A percentile compares a stretch with the other conserved stretches of the same genome.
Evolutionary conservation across 2,329 filamentous ascomycete species (phyloP).

Genomic region (Fusarium multiceps): DNA sequence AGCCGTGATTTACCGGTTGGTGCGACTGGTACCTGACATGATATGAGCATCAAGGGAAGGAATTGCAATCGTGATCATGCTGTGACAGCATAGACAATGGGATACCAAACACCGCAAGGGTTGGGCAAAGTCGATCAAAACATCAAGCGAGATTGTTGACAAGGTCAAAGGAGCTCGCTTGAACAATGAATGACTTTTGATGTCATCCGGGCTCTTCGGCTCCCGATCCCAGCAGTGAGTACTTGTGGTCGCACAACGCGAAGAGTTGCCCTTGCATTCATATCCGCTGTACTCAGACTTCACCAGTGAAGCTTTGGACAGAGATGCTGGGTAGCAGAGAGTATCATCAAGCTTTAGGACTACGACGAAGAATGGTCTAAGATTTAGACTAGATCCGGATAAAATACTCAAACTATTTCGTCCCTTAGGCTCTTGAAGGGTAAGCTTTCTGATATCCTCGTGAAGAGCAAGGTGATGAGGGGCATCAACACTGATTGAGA

Average conservation of each 20-base stretch:
- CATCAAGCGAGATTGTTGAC: background rate
- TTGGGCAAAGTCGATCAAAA: background rate
- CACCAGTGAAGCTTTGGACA: background rate
- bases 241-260: background rate
- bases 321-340: background rate
- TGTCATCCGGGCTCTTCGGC: background rate
- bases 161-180: background rate
- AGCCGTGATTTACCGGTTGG: conserved; percentile 24
- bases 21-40: background rate
- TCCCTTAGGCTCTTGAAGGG: background rate
- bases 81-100: background rate
- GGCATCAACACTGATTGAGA: background rate
- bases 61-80: background rate
- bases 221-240: background rate
- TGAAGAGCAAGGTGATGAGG: background rate
- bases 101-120: background rate
- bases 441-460: background rate
- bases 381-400: background rate
- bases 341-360: background rate
- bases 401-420: background rate
- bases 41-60: background rate
- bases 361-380: background rate
- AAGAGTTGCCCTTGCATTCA: background rate
- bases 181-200: background rate
- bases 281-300: background rate